Evolutionary conservation across 2,329 filamentous ascomycete genomes (phyloP), one percentile per base, ranked within the genome.

Genomic region (Pseudocercospora crystallina): DNA sequence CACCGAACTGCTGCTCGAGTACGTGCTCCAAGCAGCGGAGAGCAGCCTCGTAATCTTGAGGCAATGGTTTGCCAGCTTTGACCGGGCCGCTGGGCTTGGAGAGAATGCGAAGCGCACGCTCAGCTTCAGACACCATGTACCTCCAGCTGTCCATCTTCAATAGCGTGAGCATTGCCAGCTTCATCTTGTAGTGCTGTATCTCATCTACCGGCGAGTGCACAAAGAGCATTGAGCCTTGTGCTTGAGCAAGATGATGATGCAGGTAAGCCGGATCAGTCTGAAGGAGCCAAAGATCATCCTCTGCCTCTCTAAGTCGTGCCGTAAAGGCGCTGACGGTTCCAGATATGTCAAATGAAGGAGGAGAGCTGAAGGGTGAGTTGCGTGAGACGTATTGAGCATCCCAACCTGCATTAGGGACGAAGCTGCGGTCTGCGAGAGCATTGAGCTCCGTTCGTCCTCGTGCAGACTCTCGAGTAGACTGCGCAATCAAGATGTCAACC

Each of bases 201-300:
- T 43, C 29, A 1, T 20, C 17, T 14, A 2, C n/a, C 1, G 12
- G 9, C 9, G 9, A 30, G 13, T 26, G 10, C 5, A n/a, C 7
- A 9, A 30, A 32, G 13, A 37, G 11, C 9, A 29, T 17, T 15
- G 51, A 36, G 14, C 46, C 35, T 10, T 47, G 29, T 13, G 40
- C 31, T 13, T 13, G 13, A 14, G 35, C 34, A 10, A 54, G 9
- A 10, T 40, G 13, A 9, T 47, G 17, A 2, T 43, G 43, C 2
- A 54, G n/a, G 2, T 52, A 58, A 1, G 17, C 31, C 8, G 56
- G 46, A 38, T 60, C 63, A 0, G 58, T 65, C 45, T 67, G 65
- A 2, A 65, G 31, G 1, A 62, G 48, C 50, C 53, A 59, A 1
- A 64, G 39, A 13, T 64, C 60, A 38, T 67, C 61, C 1, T 35